Evolutionary conservation across 257 asterid species (phyloP).

Genomic region (Rauvolfia tetraphylla): DNA sequence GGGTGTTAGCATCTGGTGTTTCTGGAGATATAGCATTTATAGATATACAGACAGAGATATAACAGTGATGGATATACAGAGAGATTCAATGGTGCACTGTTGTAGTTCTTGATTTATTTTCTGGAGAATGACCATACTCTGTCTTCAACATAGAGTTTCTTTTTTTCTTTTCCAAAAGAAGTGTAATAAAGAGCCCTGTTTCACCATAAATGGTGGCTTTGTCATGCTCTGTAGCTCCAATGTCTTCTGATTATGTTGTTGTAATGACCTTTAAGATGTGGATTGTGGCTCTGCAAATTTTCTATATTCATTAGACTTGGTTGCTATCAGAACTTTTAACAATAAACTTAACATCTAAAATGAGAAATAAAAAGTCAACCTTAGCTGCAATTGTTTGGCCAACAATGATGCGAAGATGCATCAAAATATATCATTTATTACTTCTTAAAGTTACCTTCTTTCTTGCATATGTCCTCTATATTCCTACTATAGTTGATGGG

Average conservation of each 20-base stretch:
- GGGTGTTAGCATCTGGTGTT: neutral
- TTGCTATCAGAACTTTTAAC: neutral
- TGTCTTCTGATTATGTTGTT: neutral
- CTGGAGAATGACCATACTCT: neutral
- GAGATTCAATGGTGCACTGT: neutral
- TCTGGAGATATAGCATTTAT: neutral
- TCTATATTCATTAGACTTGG: neutral
- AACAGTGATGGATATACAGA: neutral
- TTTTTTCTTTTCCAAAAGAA: neutral
- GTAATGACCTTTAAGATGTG: neutral
- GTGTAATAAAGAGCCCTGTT: neutral
- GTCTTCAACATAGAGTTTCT: neutral
- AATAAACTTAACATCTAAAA: neutral
- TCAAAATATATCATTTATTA: neutral
- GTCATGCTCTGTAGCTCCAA: neutral
- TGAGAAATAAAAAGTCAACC: neutral
- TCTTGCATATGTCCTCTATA: neutral
- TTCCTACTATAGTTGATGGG: neutral
- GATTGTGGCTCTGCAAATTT: neutral
- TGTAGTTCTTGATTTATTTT: neutral
- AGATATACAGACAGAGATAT: neutral
- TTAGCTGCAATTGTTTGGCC: neutral
- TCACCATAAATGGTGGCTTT: neutral
- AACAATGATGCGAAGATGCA: neutral
- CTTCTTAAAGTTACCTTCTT: neutral